A percentile compares a stretch with the other conserved stretches of the same genome.
Conservation (phyloP, 768 basidiomycete species). For the Rhizopogon sp. region DNA sequence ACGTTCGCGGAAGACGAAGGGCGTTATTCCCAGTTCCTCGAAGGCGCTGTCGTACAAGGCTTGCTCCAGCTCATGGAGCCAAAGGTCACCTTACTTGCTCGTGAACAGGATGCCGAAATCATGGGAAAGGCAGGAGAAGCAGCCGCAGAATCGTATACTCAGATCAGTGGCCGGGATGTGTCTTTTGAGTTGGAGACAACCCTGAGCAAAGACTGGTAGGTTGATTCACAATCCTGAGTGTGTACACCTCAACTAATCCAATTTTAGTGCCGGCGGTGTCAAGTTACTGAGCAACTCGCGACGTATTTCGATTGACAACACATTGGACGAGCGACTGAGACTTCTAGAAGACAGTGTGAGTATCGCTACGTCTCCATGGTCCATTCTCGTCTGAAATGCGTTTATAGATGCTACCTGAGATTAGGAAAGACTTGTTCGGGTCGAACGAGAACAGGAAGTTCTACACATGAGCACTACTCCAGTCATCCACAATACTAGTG, state of each 20-base stretch:
- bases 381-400: not conserved
- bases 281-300: slow-evolving; percentile 65
- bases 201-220: slow-evolving; percentile 66
- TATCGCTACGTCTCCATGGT: slow-evolving; percentile 1
- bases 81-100: slow-evolving; percentile 57
- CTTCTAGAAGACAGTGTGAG: slow-evolving; percentile 85
- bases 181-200: slow-evolving; percentile 54
- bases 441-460: slow-evolving; percentile 90
- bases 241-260: not conserved
- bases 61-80: slow-evolving; percentile 80
- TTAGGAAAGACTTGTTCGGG: slow-evolving; percentile 85
- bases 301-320: slow-evolving; percentile 90
- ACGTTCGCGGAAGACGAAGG: slow-evolving; percentile 59
- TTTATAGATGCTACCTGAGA: slow-evolving; percentile 89
- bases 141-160: slow-evolving; percentile 65
- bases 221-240: slow-evolving; percentile 5
- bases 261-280: slow-evolving; percentile 75
- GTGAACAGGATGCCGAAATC: slow-evolving; percentile 59
- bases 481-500: not conserved
- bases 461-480: slow-evolving; percentile 45
- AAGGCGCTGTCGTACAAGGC: slow-evolving; percentile 82
- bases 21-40: slow-evolving; percentile 77
- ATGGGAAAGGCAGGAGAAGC: slow-evolving; percentile 58
- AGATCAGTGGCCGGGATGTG: slow-evolving; percentile 70
- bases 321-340: slow-evolving; percentile 85